Percentiles rank a stretch among this genome's conserved stretches.
Conservation (phyloP, 768 basidiomycete species). For the Termitomyces sp. region DNA sequence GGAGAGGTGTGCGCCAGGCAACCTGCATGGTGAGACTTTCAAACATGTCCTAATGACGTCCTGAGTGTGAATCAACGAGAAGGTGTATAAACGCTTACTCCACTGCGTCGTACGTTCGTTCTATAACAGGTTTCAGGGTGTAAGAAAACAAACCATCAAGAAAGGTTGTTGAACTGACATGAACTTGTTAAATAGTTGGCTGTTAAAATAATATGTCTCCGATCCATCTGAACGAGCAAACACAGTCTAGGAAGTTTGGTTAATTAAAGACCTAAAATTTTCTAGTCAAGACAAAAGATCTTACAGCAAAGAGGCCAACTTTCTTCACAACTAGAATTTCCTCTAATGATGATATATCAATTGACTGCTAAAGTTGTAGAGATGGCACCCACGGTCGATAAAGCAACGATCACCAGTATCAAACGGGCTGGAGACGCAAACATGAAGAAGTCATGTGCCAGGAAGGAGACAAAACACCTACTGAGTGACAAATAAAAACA, state of each 20-base stretch:
- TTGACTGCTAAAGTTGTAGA: not conserved
- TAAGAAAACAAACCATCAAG: not conserved
- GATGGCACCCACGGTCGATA: slow-evolving; percentile 44
- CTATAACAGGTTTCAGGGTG: slow-evolving; percentile 24
- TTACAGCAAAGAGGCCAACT: slow-evolving; percentile 72
- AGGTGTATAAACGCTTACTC: slow-evolving; percentile 28
- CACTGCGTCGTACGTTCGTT: slow-evolving; percentile 70
- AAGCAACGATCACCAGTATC: slow-evolving; percentile 83
- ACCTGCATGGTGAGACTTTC: slow-evolving; percentile 68
- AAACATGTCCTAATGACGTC: slow-evolving; percentile 49
- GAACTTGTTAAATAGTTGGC: slow-evolving; percentile 68
- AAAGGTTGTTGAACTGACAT: slow-evolving; percentile 38
- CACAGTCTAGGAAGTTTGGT: slow-evolving; percentile 39
- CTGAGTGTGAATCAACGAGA: slow-evolving; percentile 7
- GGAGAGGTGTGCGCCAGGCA: slow-evolving; percentile 68
- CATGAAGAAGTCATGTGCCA: not conserved
- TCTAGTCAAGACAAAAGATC: slow-evolving; percentile 11
- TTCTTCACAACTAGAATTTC: slow-evolving; percentile 75
- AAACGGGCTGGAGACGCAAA: slow-evolving; percentile 48
- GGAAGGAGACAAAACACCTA: slow-evolving; percentile 27
- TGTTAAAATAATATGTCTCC: slow-evolving; percentile 80
- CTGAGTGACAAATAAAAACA: slow-evolving; percentile 84
- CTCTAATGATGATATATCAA: slow-evolving; percentile 24
- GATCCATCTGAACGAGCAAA: slow-evolving; percentile 72
- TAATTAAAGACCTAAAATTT: not conserved